Percentiles rank a stretch among this genome's conserved stretches.
These are phyloP conservation scores for Trypanosoma brucei DNA, from an alignment of 208 protist genomes.

Conservation along the genomic window DNA sequence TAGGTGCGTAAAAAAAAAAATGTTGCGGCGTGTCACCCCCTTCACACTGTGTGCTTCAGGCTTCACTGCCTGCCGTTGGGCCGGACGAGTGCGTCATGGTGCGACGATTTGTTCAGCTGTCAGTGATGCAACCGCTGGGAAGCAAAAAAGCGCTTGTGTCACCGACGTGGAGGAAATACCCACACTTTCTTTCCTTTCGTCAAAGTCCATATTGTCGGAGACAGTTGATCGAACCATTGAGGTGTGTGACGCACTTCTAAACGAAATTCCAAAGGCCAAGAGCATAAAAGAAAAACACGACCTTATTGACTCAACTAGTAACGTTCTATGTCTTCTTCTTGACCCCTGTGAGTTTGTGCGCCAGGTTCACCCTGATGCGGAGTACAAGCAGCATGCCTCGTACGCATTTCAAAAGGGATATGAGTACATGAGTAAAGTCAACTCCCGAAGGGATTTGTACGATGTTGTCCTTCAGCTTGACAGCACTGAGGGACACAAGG, in stretches of 20 bases:
- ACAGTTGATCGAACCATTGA: constrained; percentile 75
- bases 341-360: constrained; percentile 92
- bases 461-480: constrained; percentile 78
- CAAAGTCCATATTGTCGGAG: constrained; percentile 44
- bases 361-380: constrained; percentile 82
- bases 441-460: constrained; percentile 82
- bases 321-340: constrained; percentile 87
- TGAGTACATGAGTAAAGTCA: constrained; percentile 90
- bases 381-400: constrained; percentile 73
- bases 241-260: constrained; percentile 66
- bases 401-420: constrained; percentile 83
- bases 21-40: no score
- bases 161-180: constrained; percentile 51
- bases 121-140: no score
- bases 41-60: no score
- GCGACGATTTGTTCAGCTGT: background rate
- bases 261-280: constrained; percentile 54
- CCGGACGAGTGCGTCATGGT: no score
- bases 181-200: constrained; percentile 70
- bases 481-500: constrained; percentile 47
- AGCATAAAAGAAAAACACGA: constrained; percentile 84
- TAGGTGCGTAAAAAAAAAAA: no score
- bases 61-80: no score
- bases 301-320: constrained; percentile 89
- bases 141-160: background rate